Evolutionary conservation across 1,139 yeast species (phyloP).

Genomic region (Chernovozyma sophiae-reginae): DNA sequence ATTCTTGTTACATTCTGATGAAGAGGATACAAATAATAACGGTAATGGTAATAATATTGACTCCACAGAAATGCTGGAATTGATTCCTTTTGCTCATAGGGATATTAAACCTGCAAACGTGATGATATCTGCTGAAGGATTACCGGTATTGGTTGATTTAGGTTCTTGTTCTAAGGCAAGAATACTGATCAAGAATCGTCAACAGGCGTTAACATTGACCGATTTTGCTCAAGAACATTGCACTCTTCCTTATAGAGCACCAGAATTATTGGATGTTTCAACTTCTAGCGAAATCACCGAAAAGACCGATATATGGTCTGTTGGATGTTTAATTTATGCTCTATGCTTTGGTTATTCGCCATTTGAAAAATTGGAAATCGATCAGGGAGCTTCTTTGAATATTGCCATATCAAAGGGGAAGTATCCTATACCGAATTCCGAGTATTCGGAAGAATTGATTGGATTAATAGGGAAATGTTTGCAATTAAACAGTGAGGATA

Average conservation of each 20-base stretch:
- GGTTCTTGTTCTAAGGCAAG: constrained; percentile 77
- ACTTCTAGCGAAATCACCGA: constrained; percentile 63
- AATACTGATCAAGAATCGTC: constrained; percentile 49
- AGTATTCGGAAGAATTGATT: constrained; percentile 53
- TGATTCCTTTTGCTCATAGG: constrained; percentile 75
- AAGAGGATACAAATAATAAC: constrained; percentile 22
- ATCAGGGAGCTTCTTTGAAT: constrained; percentile 76
- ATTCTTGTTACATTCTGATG: constrained; percentile 29
- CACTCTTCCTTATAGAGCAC: constrained; percentile 85
- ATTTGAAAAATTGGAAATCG: constrained; percentile 76
- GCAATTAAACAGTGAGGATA: constrained; percentile 49
- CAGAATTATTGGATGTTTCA: constrained; percentile 77
- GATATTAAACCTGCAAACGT: constrained; percentile 89
- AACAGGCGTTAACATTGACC: constrained; percentile 70
- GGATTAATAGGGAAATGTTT: constrained; percentile 58
- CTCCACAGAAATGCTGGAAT: constrained; percentile 52
- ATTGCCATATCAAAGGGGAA: constrained; percentile 74
- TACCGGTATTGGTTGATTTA: constrained; percentile 78
- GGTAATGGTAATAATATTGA: constrained; percentile 10
- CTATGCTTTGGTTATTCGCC: constrained; percentile 80
- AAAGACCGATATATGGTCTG: constrained; percentile 83
- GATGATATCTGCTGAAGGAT: constrained; percentile 69
- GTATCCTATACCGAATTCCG: constrained; percentile 59
- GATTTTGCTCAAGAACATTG: constrained; percentile 85
- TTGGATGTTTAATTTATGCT: constrained; percentile 80